Base-by-base conservation (phyloP, 192 early-diverging fungal genomes). In the Coemansia sp. region DNA sequence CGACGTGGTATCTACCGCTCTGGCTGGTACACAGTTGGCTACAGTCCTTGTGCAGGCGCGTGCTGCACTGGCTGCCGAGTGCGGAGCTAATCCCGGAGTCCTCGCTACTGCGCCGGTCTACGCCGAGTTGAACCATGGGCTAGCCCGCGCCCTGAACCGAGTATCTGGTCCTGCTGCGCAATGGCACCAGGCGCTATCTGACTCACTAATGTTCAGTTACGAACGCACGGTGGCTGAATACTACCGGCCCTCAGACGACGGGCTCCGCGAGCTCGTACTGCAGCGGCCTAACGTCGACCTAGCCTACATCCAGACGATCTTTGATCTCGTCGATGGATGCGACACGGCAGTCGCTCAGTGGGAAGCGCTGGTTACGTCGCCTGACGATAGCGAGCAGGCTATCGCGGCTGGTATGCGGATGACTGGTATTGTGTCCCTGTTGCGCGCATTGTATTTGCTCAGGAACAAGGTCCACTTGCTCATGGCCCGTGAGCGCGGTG, bases 281-380 rank as follows among this genome's bases (percentile, higher is more conserved):
- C 74, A 74, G 71, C 66, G 71, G 16, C 69, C 79, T 15, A 66
- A 64, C 53, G 56, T 67, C 4, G 79, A 82, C 43, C 61, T 73
- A 1, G 41, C 32, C 3, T 65, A 65, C 24, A 53, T 67, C 52
- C 73, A 76, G 49, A 32, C 40, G 11, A 27, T 67, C 34, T 76
- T 82, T 63, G 74, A 24, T 0, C 67, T 82, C 20, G 43, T 72
- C 12, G 74, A 73, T 18, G 70, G 64, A 11, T 82, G 79, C 71
- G 58, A 65, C 3, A 8, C 2, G 11, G 11, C 70, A 22, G 12
- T 73, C 9, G 32, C 16, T 12, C 61, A n/a, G 3, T 82, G 79
- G 79, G 74, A 76, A 6, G 2, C 29, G 3, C 24, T 38, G 1
- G 40, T 68, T 0, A 37, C 61, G 3, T n/a, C 38, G 10, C 40